Evolutionary conservation across 2,329 filamentous ascomycete genomes (phyloP), one percentile per base, ranked within the genome.

Genomic region (Trichoderma sp.): DNA sequence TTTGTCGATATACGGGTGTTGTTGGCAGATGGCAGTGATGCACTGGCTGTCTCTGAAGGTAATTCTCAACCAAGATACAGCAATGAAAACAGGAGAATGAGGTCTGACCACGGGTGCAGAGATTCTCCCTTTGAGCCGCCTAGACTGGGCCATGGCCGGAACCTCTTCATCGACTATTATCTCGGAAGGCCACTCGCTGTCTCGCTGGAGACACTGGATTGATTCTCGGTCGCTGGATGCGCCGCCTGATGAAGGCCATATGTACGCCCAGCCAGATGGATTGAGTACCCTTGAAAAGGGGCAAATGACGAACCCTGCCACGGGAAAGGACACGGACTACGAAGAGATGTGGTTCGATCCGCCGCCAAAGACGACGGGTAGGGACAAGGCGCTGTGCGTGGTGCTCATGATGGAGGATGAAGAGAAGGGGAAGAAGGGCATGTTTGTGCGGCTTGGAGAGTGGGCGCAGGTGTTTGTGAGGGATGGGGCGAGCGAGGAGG

Each of bases 121-220:
- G 13, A 65, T 67, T 2, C 69, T 77, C 1, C 68, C 74, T 0
- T 52, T 74, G 8, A 70, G 76, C 19, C 73, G 79, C 0, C 80
- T 91, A 2, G 88, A 91, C 71, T 91, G 89, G 89, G 89, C 84
- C 4, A 89, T 91, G 71, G 86, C 85, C 0, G 89, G 89, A 2
- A 81, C 77, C 1, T 86, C 86, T 0, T 80, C 78, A 0, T 82
- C 80, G 0, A 70, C 72, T 32, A 67, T 72, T 5, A 69, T 70
- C 12, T 69, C 73, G 5, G 72, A 78, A 42, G 74, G 74, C 48
- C 68, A 72, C 56, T 75, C 73, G 1, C 80, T 80, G 71, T 80
- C 81, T 0, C 76, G 73, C 0, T 91, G 88, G 84, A 74, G 75
- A 3, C 89, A 91, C 75, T 86, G 85, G 84, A 79, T 91, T 39